These are phyloP conservation scores for Scutellaria minor DNA, from an alignment of 257 asterid species.

Conservation along the genomic window DNA sequence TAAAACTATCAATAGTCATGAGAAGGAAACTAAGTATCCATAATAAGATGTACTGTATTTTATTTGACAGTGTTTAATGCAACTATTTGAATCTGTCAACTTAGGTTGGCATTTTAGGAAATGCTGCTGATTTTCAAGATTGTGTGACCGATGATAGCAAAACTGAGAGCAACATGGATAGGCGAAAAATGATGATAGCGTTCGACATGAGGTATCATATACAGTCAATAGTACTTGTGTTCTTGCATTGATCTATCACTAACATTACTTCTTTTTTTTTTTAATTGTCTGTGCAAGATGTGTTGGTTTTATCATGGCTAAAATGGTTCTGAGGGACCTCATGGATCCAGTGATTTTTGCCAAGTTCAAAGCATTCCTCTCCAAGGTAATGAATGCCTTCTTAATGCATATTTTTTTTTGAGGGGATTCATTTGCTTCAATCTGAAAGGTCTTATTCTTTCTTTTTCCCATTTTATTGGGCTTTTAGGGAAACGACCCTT, in stretches of 20 bases:
- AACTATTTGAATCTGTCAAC: constrained; percentile 33
- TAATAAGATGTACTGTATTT: constrained; percentile 14
- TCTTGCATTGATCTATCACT: constrained; percentile 30
- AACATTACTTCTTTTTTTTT: constrained; percentile 22
- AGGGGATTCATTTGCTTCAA: constrained; percentile 27
- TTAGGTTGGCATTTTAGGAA: constrained; percentile 94
- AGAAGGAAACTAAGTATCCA: constrained; percentile 26
- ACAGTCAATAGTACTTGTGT: constrained; percentile 15
- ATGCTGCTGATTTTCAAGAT: constrained; percentile 82
- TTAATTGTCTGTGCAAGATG: constrained; percentile 59
- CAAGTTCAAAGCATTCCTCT: constrained; percentile 89
- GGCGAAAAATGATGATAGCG: constrained; percentile 92
- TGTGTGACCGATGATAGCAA: constrained; percentile 52
- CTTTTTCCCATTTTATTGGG: not conserved
- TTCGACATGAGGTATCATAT: constrained; percentile 88
- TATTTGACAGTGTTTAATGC: constrained; percentile 25
- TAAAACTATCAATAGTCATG: constrained; percentile 29
- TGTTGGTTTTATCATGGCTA: constrained; percentile 93
- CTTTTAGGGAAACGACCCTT: constrained; percentile 82
- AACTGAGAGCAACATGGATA: constrained; percentile 50
- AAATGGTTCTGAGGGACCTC: constrained; percentile 93
- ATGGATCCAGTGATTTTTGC: constrained; percentile 81
- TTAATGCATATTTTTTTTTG: constrained; percentile 5
- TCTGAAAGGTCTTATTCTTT: constrained; percentile 17
- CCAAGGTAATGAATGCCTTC: constrained; percentile 57